These are phyloP conservation scores for Tylopilus plumbeoviolaceoides DNA, from an alignment of 768 basidiomycete genomes.

Conservation along the genomic window DNA sequence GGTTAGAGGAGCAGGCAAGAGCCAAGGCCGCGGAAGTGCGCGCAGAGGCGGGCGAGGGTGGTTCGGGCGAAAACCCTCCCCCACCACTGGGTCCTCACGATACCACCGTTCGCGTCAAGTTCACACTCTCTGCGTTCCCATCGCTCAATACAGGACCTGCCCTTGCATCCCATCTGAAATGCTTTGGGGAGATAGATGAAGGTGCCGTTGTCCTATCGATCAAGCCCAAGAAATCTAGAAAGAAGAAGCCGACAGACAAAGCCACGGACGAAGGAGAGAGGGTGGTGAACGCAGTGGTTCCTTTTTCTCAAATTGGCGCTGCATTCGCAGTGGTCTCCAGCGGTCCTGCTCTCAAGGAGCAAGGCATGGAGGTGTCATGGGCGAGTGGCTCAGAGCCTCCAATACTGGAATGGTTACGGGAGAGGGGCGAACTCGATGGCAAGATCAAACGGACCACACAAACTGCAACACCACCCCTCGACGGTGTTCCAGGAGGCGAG, in stretches of 20 bases:
- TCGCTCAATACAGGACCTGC: slow-evolving; percentile 18
- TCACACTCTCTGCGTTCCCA: slow-evolving; percentile 50
- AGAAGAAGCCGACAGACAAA: slow-evolving; percentile 33
- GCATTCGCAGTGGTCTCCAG: slow-evolving; percentile 74
- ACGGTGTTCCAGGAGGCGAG: not conserved
- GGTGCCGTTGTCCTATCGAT: slow-evolving; percentile 65
- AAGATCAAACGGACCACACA: not conserved
- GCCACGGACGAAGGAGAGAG: slow-evolving; percentile 40
- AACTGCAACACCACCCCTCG: slow-evolving; percentile 27
- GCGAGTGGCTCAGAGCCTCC: slow-evolving; percentile 67
- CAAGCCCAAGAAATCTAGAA: slow-evolving; percentile 47
- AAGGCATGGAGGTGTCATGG: slow-evolving; percentile 73
- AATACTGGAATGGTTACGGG: slow-evolving; percentile 68
- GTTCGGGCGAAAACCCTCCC: slow-evolving; percentile 44
- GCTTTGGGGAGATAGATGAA: slow-evolving; percentile 62
- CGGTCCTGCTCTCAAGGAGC: slow-evolving; percentile 45
- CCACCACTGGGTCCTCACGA: slow-evolving; percentile 64
- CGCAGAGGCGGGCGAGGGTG: slow-evolving; percentile 34
- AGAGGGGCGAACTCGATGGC: slow-evolving; percentile 58
- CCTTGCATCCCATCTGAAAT: slow-evolving; percentile 41
- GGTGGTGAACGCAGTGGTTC: slow-evolving; percentile 65
- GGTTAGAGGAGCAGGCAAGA: slow-evolving; percentile 42
- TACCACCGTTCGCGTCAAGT: slow-evolving; percentile 74
- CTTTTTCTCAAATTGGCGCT: slow-evolving; percentile 70
- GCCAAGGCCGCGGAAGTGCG: too few relatives aligned